These are phyloP conservation scores for Alternaria sp. DNA, from an alignment of 2,329 filamentous ascomycete genomes.

Conservation along the genomic window DNA sequence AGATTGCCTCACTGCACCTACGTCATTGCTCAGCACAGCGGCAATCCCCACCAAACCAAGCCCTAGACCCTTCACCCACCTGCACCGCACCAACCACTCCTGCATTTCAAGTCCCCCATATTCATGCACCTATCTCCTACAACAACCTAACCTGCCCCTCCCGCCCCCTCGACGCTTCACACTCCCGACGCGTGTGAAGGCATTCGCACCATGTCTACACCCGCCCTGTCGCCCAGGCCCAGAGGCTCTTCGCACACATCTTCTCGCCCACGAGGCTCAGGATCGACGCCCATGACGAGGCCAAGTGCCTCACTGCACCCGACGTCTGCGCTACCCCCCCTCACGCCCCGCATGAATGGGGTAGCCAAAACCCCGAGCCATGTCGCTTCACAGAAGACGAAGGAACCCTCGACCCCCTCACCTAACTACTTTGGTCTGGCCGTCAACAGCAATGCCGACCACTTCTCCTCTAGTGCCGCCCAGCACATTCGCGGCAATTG, in stretches of 20 bases:
- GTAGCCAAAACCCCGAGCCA: conserved; percentile 42
- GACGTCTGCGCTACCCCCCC: conserved; percentile 29
- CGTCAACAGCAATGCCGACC: conserved; percentile 63
- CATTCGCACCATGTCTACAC: conserved; percentile 41
- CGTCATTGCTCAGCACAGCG: conserved; percentile 12
- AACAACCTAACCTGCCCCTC: conserved; percentile 9
- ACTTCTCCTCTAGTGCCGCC: conserved; percentile 65
- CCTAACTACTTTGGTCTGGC: conserved; percentile 88
- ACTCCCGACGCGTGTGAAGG: conserved; percentile 9
- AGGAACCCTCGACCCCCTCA: conserved; percentile 58
- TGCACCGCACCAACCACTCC: conserved; percentile 10
- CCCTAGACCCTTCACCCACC: background rate
- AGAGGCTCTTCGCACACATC: conserved; percentile 37
- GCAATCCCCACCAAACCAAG: conserved; percentile 14
- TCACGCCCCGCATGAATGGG: conserved; percentile 43
- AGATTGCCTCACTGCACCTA: conserved; percentile 8
- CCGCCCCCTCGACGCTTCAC: conserved; percentile 20
- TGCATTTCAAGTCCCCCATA: conserved; percentile 16
- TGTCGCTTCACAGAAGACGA: conserved; percentile 28
- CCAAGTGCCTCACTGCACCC: conserved; percentile 36
- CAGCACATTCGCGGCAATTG: conserved; percentile 73
- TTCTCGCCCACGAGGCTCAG: conserved; percentile 28
- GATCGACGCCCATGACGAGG: conserved; percentile 40
- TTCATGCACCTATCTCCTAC: conserved; percentile 34
- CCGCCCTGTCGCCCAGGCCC: conserved; percentile 42